These are phyloP conservation scores for Colletotrichum simmondsii DNA, from an alignment of 2,329 filamentous ascomycete species.

Conservation along the genomic window DNA sequence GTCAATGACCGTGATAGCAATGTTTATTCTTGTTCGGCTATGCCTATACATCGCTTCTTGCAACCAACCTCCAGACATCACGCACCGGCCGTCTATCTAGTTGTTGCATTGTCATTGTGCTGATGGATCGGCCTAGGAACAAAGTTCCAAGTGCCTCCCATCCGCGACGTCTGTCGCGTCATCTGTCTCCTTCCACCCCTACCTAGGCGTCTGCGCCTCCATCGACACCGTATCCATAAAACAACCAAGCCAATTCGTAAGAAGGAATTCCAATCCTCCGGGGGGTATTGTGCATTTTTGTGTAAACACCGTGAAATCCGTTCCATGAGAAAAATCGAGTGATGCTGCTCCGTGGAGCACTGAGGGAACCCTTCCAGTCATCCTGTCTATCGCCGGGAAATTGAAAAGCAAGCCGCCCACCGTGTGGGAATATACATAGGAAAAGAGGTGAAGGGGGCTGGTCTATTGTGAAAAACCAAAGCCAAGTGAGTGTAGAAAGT, in stretches of 20 bases:
- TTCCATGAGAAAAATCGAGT: constrained; percentile 27
- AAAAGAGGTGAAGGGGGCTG: constrained; percentile 10
- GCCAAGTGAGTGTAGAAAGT: constrained; percentile 14
- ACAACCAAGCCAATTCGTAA: constrained; percentile 29
- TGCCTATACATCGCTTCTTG: background rate
- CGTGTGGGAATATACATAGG: constrained; percentile 15
- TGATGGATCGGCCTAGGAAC: background rate
- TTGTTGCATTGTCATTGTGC: background rate
- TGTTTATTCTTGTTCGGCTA: background rate
- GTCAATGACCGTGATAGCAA: constrained; percentile 2
- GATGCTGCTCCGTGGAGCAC: constrained; percentile 20
- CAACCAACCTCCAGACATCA: background rate
- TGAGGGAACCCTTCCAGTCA: background rate
- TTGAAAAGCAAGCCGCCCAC: constrained; percentile 3
- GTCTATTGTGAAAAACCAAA: background rate
- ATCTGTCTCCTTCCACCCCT: background rate
- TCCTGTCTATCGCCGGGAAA: constrained; percentile 22
- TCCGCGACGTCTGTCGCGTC: background rate
- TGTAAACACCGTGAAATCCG: constrained; percentile 28
- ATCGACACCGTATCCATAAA: constrained; percentile 18
- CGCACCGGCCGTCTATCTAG: background rate
- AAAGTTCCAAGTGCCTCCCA: background rate
- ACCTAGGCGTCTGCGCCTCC: constrained; percentile 8
- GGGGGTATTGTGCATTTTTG: constrained; percentile 36
- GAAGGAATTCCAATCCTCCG: constrained; percentile 26